Conservation (phyloP, 2,329 filamentous ascomycete species). For the Ophiostoma montium region DNA sequence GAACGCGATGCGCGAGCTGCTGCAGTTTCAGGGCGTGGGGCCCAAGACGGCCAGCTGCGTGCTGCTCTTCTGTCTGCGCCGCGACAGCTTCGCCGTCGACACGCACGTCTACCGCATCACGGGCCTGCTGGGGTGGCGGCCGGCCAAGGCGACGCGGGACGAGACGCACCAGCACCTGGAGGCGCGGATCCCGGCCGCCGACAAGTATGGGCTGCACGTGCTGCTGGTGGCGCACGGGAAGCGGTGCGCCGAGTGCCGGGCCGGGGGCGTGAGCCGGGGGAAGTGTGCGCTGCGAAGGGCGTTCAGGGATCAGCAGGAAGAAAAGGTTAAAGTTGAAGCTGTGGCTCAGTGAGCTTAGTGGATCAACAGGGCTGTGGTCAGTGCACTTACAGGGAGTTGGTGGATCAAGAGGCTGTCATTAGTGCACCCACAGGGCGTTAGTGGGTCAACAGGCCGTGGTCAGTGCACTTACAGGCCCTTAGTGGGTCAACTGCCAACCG, state of each 20-base stretch:
- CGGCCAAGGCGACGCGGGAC: not conserved
- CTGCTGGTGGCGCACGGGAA: not conserved
- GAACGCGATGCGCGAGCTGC: not conserved
- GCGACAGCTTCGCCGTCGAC: not conserved
- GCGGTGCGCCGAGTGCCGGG: not conserved
- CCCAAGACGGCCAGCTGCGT: conserved; percentile 2
- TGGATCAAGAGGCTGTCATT: too few relatives aligned
- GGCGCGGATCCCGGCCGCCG: not conserved
- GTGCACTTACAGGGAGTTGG: too few relatives aligned
- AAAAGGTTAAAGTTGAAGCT: not conserved
- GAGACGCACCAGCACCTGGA: not conserved
- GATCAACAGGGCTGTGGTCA: too few relatives aligned
- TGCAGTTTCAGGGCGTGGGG: not conserved
- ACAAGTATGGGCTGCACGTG: not conserved
- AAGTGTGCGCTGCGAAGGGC: not conserved
- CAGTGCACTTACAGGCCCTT: too few relatives aligned
- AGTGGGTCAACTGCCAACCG: too few relatives aligned
- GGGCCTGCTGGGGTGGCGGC: not conserved
- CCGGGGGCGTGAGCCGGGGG: not conserved
- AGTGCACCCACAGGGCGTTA: too few relatives aligned
- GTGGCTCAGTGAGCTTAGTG: too few relatives aligned
- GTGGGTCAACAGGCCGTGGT: too few relatives aligned
- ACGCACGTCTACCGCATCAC: conserved; percentile 2
- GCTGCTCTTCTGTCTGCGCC: not conserved
- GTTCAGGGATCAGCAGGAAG: not conserved